A percentile compares a stretch with the other conserved stretches of the same genome.
Evolutionary conservation across 352 stramenopile species (phyloP).

Genomic region (Stephanocyclus meneghinianus): DNA sequence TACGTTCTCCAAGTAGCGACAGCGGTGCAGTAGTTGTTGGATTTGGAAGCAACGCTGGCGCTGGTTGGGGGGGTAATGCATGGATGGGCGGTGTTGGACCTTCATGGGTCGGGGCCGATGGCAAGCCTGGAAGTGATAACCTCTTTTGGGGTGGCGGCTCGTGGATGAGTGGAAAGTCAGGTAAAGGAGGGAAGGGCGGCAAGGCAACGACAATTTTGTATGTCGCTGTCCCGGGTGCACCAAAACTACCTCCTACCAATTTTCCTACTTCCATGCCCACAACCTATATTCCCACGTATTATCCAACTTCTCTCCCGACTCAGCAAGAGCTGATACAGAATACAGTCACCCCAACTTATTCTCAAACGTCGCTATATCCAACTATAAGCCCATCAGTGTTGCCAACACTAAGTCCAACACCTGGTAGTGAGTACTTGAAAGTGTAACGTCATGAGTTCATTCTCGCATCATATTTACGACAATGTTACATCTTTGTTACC

Average conservation of each 20-base stretch:
- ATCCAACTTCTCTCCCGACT: conserved; percentile 18
- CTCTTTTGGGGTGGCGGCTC: not conserved
- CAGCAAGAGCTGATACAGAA: not conserved
- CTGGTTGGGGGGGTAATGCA: not conserved
- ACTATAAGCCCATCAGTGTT: not conserved
- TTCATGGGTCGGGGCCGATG: not conserved
- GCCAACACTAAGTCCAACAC: not conserved
- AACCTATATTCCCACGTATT: conserved; percentile 8
- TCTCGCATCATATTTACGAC: no score
- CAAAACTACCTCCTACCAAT: conserved; percentile 1
- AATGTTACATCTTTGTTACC: no score
- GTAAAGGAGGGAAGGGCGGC: not conserved
- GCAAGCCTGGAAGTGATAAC: conserved; percentile 12
- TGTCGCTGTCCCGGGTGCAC: not conserved
- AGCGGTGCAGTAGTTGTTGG: not conserved
- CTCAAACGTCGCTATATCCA: not conserved
- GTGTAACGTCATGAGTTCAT: no score
- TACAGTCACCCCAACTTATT: conserved; percentile 10
- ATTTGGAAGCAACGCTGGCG: not conserved
- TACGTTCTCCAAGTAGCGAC: not conserved
- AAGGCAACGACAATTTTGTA: not conserved
- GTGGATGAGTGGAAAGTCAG: not conserved
- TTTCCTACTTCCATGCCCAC: not conserved
- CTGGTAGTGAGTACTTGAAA: not conserved
- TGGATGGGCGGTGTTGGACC: conserved; percentile 5